Evolutionary conservation across 345 rosid species (phyloP).

Genomic region (Hibiscus mutabilis): DNA sequence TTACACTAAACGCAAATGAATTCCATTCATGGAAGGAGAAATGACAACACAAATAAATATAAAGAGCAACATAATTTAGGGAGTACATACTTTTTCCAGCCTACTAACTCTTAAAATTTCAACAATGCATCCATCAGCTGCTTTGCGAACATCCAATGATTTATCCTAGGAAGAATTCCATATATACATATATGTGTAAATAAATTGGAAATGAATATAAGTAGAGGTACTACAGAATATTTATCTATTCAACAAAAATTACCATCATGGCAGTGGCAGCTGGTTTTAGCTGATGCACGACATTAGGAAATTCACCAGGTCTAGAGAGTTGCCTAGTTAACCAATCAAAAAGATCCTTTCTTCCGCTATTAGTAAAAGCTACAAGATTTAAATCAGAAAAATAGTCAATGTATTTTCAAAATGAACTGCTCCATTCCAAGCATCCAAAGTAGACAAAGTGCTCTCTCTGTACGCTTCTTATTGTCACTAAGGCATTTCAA

Average conservation of each 20-base stretch:
- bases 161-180: conserved; percentile 54
- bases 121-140: conserved; percentile 76
- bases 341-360: conserved; percentile 99
- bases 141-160: conserved; percentile 94
- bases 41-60: neutral
- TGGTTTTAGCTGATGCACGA: conserved; percentile 72
- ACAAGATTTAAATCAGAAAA: too few species aligned
- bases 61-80: neutral
- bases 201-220: too few species aligned
- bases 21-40: neutral
- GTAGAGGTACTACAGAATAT: neutral
- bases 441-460: conserved; percentile 69
- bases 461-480: conserved; percentile 95
- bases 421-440: too few species aligned
- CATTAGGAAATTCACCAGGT: conserved; percentile 71
- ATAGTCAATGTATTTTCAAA: too few species aligned
- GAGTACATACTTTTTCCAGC: conserved; percentile 60
- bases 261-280: conserved; percentile 81
- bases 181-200: too few species aligned
- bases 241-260: conserved; percentile 10
- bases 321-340: conserved; percentile 73
- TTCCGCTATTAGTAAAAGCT: too few species aligned
- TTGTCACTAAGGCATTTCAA: conserved; percentile 95
- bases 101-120: conserved; percentile 84
- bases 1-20: conserved; percentile 1